phyloP scores from a whole-genome alignment of 441 rosid genomes.

The Breynia disticha region DNA sequence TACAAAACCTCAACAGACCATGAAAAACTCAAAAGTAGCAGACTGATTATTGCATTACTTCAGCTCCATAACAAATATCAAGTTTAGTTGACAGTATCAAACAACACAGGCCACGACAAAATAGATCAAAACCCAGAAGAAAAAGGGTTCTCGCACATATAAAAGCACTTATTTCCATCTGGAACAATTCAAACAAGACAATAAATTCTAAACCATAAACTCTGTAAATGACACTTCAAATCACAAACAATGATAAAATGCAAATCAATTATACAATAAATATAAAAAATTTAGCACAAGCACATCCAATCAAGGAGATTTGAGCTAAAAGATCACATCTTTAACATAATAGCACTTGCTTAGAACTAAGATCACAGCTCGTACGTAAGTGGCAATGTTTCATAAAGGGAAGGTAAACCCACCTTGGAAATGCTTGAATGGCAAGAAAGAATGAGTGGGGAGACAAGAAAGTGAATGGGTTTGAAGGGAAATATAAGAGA shows the following conservation, averaged over 20 bases:
- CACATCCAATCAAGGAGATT: conserved; percentile 2
- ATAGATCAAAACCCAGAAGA: background rate
- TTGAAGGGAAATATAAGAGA: background rate
- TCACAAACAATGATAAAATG: background rate
- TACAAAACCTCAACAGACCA: too few species aligned
- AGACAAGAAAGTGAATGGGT: background rate
- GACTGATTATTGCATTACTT: too few species aligned
- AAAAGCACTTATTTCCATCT: conserved; percentile 5
- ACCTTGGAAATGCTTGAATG: conserved; percentile 11
- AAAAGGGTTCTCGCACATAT: conserved; percentile 6
- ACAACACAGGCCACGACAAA: background rate
- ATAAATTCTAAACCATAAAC: too few species aligned
- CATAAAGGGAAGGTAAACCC: conserved; percentile 7
- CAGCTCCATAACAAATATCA: background rate
- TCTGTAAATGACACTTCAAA: background rate
- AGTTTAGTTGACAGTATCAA: background rate
- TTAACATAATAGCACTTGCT: background rate
- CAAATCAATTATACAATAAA: background rate
- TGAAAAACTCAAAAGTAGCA: too few species aligned
- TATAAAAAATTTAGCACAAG: background rate
- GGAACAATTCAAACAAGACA: background rate
- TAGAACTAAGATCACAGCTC: background rate
- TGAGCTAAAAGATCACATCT: background rate
- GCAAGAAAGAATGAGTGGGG: background rate
- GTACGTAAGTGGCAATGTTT: background rate